Evolutionary conservation across 2,329 filamentous ascomycete genomes (phyloP).

Genomic region (Paracoccidioides lutzii): DNA sequence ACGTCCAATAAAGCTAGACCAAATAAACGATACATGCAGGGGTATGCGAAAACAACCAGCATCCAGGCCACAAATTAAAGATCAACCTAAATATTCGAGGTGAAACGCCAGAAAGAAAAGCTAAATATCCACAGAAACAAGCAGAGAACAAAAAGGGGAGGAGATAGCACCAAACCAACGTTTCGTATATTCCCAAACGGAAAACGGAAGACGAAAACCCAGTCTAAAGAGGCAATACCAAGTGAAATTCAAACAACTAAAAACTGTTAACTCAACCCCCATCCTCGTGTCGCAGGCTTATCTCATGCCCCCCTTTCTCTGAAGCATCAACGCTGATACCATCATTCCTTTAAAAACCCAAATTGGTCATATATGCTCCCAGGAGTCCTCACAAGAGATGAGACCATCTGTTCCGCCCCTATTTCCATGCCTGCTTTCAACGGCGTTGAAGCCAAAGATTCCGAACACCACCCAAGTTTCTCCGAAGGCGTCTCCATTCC

Average conservation of each 20-base stretch:
- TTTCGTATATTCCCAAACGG: background rate
- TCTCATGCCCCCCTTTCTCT: background rate
- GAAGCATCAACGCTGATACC: background rate
- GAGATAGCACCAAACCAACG: background rate
- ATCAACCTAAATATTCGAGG: background rate
- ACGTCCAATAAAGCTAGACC: too few relatives aligned
- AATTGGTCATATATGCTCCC: slow-evolving; percentile 6
- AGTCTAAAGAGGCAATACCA: background rate
- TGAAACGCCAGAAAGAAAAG: background rate
- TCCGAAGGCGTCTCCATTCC: background rate
- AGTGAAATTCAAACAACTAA: background rate
- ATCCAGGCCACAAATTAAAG: background rate
- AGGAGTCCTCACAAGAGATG: background rate
- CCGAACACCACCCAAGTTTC: background rate
- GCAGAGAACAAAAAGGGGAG: background rate
- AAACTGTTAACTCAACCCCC: background rate
- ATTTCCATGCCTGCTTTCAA: slow-evolving; percentile 11
- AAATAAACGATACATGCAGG: background rate
- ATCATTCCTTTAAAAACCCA: slow-evolving; percentile 5
- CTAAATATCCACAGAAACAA: too few relatives aligned
- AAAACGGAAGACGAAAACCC: background rate
- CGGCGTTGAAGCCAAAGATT: background rate
- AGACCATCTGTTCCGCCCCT: background rate
- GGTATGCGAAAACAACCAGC: background rate
- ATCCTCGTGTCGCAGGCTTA: background rate